phyloP scores from a whole-genome alignment of 75 land plant genomes.

The Cryptomeria japonica region DNA sequence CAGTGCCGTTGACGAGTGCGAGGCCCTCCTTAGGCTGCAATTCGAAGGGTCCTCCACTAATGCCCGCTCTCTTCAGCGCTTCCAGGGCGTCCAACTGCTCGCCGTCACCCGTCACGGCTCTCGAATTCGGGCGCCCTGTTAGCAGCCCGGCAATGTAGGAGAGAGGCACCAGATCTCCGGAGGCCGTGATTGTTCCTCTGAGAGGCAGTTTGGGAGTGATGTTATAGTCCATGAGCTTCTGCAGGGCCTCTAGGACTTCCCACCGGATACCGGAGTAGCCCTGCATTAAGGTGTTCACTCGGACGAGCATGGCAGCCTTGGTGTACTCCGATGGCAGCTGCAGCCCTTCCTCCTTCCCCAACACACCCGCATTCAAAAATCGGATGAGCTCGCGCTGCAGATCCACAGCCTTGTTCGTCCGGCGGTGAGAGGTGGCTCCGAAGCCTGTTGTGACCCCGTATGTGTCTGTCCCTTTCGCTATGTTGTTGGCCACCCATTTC shows the following conservation, averaged over 20 bases:
- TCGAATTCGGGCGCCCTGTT: slow-evolving; percentile 33
- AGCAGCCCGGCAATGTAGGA: slow-evolving; percentile 46
- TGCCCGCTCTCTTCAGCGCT: slow-evolving; percentile 18
- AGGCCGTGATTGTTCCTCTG: slow-evolving; percentile 39
- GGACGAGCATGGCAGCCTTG: slow-evolving; percentile 32
- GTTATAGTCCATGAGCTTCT: too few relatives aligned
- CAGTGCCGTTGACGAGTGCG: background rate
- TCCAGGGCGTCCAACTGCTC: slow-evolving; percentile 12
- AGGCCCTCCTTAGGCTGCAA: background rate
- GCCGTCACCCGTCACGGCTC: slow-evolving; percentile 14
- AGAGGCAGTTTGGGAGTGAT: too few relatives aligned
- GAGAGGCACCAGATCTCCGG: slow-evolving; percentile 47
- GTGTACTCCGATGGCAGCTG: slow-evolving; percentile 10
- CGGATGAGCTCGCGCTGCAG: too few relatives aligned
- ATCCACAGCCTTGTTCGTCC: too few relatives aligned
- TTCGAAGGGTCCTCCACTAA: slow-evolving; percentile 20
- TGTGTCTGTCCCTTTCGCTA: slow-evolving; percentile 10
- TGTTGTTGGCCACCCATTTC: background rate
- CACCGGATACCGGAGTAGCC: slow-evolving; percentile 49
- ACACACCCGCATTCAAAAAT: too few relatives aligned
- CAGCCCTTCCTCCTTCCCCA: slow-evolving; percentile 1
- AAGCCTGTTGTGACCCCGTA: too few relatives aligned
- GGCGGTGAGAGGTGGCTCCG: too few relatives aligned
- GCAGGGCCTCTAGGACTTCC: slow-evolving; percentile 53
- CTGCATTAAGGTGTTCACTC: slow-evolving; percentile 44